Evolutionary conservation across 1,284 basidiomycete species (phyloP), one percentile per base, ranked within the genome.

Genomic region (Neolentinus lepideus): DNA sequence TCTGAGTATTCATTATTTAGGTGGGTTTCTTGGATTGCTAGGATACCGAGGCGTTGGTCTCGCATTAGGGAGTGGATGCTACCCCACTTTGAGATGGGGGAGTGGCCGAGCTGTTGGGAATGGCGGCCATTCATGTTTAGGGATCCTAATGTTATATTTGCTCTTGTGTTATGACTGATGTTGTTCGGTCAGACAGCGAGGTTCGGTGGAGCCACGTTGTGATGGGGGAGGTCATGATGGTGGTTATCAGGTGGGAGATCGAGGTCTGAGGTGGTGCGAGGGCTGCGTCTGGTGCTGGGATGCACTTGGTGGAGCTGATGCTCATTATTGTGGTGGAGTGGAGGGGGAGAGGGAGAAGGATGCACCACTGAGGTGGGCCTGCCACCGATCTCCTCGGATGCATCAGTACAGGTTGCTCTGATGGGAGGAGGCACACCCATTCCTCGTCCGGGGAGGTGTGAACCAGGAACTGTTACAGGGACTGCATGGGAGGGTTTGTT

Each of bases 21-120:
- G 57, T 73, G 71, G 0, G 69, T 63, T 59, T 73, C 70, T 51
- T 70, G 66, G 0, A 71, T 43, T 0, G 61, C 56, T 1, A 71
- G 58, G 1, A 72, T 64, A 0, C 55, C 67, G 2, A 73, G 65
- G 27, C 58, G 54, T 2, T 68, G 56, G 2, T 68, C 60, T 12
- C 61, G 25, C 27, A 71, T 56, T 1, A 70, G 9, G 52, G 68
- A 63, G 46, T 69, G 67, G 1, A 73, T 56, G n/a, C 67, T 58
- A 3, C 54, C 16, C 68, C 69, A 71, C 58, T 69, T 70, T 12
- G 47, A 50, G 16, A 58, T 53, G 6, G 51, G 31, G 0, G 54
- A 36, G 1, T 48, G 31, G 4, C 52, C 46, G 2, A 21, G 21
- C 2, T 10, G 14, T 19, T 19, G 4, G 11, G 52, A 43, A 1